Evolutionary conservation across 306 rosid species (phyloP).

Genomic region (Astragalus membranaceus): DNA sequence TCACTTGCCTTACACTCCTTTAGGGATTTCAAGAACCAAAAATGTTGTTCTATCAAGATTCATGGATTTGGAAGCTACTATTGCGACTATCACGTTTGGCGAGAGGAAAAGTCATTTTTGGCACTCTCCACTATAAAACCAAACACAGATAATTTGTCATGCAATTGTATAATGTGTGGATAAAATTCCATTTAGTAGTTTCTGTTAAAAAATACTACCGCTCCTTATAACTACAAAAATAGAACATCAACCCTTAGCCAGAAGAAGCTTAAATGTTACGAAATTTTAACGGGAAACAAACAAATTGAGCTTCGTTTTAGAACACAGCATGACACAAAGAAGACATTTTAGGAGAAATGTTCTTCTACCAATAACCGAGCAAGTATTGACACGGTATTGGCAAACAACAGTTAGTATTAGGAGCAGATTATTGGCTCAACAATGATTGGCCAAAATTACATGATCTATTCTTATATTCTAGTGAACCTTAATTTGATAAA

Average conservation of each 20-base stretch:
- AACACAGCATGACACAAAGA: neutral
- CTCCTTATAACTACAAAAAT: neutral
- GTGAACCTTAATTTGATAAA: neutral
- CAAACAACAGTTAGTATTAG: neutral
- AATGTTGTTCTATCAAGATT: no score
- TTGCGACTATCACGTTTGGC: no score
- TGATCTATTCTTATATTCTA: neutral
- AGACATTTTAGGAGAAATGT: neutral
- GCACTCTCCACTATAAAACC: no score
- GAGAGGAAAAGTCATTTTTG: no score
- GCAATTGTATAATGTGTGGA: neutral
- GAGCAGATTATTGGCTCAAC: neutral
- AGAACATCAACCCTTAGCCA: neutral
- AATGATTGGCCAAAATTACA: neutral
- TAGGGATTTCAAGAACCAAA: no score
- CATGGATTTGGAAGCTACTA: no score
- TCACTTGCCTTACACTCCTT: no score
- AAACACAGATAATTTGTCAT: no score
- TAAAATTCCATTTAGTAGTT: neutral
- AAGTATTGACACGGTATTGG: neutral
- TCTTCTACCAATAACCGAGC: neutral
- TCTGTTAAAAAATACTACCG: neutral
- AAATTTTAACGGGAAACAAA: no score
- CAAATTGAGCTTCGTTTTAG: neutral
- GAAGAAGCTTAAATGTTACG: neutral